Conservation (phyloP, 495 filamentous ascomycete genomes). For the Daldinia childiae region DNA sequence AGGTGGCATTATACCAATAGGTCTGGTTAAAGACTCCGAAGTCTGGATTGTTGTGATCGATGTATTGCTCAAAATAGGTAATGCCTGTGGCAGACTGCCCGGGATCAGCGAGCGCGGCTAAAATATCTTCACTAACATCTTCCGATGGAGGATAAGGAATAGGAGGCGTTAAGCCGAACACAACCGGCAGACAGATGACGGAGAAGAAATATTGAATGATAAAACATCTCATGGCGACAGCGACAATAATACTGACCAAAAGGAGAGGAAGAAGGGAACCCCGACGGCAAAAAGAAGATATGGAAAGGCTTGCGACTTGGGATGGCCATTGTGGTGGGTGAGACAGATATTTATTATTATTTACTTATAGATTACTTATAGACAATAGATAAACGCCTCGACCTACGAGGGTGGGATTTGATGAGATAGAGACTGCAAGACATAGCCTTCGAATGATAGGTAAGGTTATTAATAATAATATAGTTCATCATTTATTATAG, state of each 20-base stretch:
- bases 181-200: constrained; percentile 11
- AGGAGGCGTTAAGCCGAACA: constrained; percentile 22
- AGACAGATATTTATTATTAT: constrained; percentile 16
- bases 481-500: no score
- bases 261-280: background rate
- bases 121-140: constrained; percentile 12
- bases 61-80: constrained; percentile 58
- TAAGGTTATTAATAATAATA: no score
- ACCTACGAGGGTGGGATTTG: background rate
- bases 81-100: constrained; percentile 13
- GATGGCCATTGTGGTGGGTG: background rate
- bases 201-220: constrained; percentile 5
- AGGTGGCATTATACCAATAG: constrained; percentile 61
- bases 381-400: constrained; percentile 1
- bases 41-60: constrained; percentile 63
- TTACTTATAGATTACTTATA: background rate
- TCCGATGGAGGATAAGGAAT: constrained; percentile 14
- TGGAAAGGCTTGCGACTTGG: background rate
- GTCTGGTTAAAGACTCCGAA: constrained; percentile 66
- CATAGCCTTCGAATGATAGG: no score
- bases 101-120: constrained; percentile 32
- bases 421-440: background rate
- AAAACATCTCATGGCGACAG: constrained; percentile 13
- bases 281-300: background rate
- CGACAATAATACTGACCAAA: background rate